A percentile compares a stretch with the other conserved stretches of the same genome.
Conservation (phyloP, 1,139 yeast species). For the Kodamaea arcana region DNA sequence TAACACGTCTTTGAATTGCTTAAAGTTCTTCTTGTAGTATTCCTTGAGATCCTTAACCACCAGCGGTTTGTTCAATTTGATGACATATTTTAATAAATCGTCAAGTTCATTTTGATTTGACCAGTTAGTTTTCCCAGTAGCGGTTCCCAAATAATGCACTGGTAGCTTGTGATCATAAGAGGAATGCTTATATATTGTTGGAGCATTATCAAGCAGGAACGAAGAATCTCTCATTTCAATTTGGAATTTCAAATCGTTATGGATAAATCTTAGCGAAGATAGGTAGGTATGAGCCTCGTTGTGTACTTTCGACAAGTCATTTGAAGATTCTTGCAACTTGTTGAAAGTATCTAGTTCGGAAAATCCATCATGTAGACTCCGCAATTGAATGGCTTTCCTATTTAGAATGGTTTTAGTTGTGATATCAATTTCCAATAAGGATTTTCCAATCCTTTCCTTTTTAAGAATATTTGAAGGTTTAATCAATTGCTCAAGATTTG, state of each 20-base stretch:
- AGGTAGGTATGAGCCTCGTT: conserved; percentile 29
- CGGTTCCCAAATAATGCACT: conserved; percentile 17
- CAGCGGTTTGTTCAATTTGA: conserved; percentile 20
- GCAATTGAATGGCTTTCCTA: conserved; percentile 38
- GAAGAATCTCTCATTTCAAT: conserved; percentile 38
- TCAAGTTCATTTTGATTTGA: conserved; percentile 29
- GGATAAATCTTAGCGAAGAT: conserved; percentile 56
- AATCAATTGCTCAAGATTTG: conserved; percentile 17
- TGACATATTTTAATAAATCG: conserved; percentile 29
- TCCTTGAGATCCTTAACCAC: conserved; percentile 11
- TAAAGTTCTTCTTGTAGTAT: conserved; percentile 13
- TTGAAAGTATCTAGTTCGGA: conserved; percentile 22
- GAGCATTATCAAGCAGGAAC: conserved; percentile 7
- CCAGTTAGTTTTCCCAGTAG: conserved; percentile 24
- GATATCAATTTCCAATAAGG: conserved; percentile 68
- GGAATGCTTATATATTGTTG: conserved; percentile 6
- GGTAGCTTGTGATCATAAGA: conserved; percentile 7
- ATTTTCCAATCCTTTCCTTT: conserved; percentile 48
- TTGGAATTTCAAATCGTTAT: conserved; percentile 59
- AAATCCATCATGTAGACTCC: conserved; percentile 51
- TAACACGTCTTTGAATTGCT: conserved; percentile 12
- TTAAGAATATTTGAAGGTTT: conserved; percentile 21
- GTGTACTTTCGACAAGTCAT: background rate
- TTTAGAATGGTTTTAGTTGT: conserved; percentile 57
- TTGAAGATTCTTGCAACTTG: conserved; percentile 4